Conservation (phyloP, 805 yeast species). For the Saccharomycopsis sp. region DNA sequence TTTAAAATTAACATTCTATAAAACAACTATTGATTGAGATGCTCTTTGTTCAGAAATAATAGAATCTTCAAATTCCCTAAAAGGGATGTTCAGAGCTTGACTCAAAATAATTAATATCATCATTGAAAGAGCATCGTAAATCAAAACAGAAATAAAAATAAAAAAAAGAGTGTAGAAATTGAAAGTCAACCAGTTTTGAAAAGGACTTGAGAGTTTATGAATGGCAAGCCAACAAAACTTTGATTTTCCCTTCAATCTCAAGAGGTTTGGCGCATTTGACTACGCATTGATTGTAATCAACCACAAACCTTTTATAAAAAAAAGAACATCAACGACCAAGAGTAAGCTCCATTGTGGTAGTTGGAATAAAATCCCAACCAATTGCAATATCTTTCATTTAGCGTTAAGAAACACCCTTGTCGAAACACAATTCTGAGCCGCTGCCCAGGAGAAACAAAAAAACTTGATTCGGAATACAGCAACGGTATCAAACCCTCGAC, state of each 20-base stretch:
- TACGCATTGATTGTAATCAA: constrained; percentile 4
- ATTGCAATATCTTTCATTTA: constrained; percentile 21
- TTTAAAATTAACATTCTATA: too few relatives aligned
- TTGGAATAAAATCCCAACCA: background rate
- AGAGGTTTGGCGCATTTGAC: constrained; percentile 19
- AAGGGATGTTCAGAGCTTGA: constrained; percentile 21
- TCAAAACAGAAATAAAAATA: too few relatives aligned
- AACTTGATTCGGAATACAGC: too few relatives aligned
- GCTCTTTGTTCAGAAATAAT: constrained; percentile 12
- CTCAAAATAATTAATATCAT: constrained; percentile 21
- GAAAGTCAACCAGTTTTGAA: too few relatives aligned
- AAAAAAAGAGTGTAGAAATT: background rate
- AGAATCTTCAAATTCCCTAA: constrained; percentile 15
- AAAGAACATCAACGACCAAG: constrained; percentile 17
- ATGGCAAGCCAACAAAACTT: background rate
- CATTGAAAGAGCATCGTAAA: constrained; percentile 12
- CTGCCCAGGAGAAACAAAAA: background rate
- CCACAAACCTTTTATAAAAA: background rate
- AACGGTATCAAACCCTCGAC: too few relatives aligned
- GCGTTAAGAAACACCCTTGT: constrained; percentile 16
- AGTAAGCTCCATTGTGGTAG: constrained; percentile 22
- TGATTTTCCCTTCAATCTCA: background rate
- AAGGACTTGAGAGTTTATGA: background rate
- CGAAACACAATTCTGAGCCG: constrained; percentile 15
- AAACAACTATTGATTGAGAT: too few relatives aligned